Conservation (phyloP, 352 stramenopile genomes). For the Globisporangium emineosum region DNA sequence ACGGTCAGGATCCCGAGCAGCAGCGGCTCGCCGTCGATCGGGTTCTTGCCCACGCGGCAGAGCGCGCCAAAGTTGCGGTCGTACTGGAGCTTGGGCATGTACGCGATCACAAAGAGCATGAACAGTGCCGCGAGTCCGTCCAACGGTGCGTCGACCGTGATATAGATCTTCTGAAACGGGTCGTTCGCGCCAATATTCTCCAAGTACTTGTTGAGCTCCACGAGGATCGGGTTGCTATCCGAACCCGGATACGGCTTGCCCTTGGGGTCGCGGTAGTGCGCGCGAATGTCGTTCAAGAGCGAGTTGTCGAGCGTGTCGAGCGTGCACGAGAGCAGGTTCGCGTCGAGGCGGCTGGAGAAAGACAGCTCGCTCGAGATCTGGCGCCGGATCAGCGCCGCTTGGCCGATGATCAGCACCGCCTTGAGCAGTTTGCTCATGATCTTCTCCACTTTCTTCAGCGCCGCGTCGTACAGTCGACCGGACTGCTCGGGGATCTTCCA, state of each 20-base stretch:
- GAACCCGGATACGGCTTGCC: slow-evolving; percentile 75
- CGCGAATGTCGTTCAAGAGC: slow-evolving; percentile 85
- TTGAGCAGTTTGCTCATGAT: slow-evolving; percentile 93
- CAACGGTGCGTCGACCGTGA: slow-evolving; percentile 89
- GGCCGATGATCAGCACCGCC: slow-evolving; percentile 90
- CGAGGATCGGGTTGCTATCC: slow-evolving; percentile 79
- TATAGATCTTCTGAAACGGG: slow-evolving; percentile 93
- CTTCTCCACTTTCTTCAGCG: slow-evolving; percentile 93
- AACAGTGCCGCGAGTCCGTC: slow-evolving; percentile 89
- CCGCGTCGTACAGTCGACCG: slow-evolving; percentile 81
- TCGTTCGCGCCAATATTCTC: slow-evolving; percentile 91
- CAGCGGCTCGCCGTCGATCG: slow-evolving; percentile 91
- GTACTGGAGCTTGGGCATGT: slow-evolving; percentile 93
- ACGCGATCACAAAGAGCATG: slow-evolving; percentile 91
- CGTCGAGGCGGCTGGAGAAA: slow-evolving; percentile 88
- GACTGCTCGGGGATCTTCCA: slow-evolving; percentile 89
- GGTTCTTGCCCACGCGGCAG: slow-evolving; percentile 86
- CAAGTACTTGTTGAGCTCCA: slow-evolving; percentile 90
- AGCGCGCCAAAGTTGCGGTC: slow-evolving; percentile 90
- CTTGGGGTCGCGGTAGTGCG: slow-evolving; percentile 83
- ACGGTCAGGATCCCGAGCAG: slow-evolving; percentile 90
- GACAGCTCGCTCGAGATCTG: slow-evolving; percentile 91
- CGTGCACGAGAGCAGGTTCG: slow-evolving; percentile 87
- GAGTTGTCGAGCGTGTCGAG: slow-evolving; percentile 90
- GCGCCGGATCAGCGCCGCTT: slow-evolving; percentile 91